These are phyloP conservation scores for Terfezia claveryi DNA, from an alignment of 495 filamentous ascomycete species.

Conservation along the genomic window DNA sequence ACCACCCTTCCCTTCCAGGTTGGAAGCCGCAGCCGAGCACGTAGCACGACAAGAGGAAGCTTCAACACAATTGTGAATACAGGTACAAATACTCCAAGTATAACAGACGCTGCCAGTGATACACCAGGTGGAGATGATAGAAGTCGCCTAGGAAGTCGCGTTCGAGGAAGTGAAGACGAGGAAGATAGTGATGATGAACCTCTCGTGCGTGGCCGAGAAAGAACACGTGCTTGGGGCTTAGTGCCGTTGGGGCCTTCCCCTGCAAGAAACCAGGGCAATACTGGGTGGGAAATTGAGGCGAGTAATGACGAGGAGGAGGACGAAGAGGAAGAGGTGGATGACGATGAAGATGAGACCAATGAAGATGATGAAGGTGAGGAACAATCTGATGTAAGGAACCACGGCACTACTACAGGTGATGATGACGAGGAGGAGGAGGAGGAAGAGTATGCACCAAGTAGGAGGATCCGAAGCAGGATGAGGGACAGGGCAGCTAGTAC, in stretches of 20 bases:
- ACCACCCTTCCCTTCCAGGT: background rate
- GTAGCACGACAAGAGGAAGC: background rate
- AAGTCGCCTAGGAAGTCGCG: background rate
- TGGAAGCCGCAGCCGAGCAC: background rate
- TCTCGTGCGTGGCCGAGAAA: constrained; percentile 3
- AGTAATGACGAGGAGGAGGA: constrained; percentile 6
- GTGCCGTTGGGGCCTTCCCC: background rate
- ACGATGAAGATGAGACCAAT: constrained; percentile 4
- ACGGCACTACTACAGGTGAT: background rate
- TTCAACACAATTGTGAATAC: background rate
- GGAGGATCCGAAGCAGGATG: too few relatives aligned
- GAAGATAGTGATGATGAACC: constrained; percentile 4
- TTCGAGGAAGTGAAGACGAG: constrained; percentile 6
- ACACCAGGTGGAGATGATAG: background rate
- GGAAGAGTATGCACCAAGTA: background rate
- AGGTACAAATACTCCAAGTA: background rate
- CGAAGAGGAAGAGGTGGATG: constrained; percentile 6
- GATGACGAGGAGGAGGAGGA: constrained; percentile 2
- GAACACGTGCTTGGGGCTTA: background rate
- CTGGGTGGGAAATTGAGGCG: constrained; percentile 3
- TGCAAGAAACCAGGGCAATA: background rate
- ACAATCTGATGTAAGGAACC: constrained; percentile 16
- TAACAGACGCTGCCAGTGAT: background rate
- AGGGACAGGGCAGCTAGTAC: too few relatives aligned
- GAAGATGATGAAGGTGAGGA: constrained; percentile 14